Base-by-base conservation (phyloP, 2,329 filamentous ascomycete genomes). In the Pyrenochaeta sp. region DNA sequence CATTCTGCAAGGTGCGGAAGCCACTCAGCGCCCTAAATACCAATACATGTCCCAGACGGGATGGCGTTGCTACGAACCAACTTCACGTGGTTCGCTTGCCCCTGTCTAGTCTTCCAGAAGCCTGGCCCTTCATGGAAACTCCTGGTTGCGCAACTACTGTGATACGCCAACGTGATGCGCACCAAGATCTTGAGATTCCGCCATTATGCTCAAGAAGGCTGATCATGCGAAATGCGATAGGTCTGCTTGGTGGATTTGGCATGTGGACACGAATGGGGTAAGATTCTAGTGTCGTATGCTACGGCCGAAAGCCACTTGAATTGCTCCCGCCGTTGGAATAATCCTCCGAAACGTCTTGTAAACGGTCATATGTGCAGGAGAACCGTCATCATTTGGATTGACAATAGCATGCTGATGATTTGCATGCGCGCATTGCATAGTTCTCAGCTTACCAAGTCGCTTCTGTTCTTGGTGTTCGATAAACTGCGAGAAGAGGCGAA, bases 1-100 rank as follows among this genome's bases (percentile, higher is more conserved):
- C 36, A 13, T 22, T 30, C 4, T 30, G 18, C 30, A n/a, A 20
- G 21, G 26, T 28, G 24, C 15, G 17, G 15, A 34, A 7, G n/a
- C 13, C 11, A 17, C 14, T 15, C n/a, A 34, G 10, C 28, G 19
- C 29, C 15, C 28, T 15, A 18, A 27, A 13, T 19, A 13, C 35
- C 13, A 34, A 35, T 24, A 19, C 26, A 3, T 36, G 15, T 19
- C 31, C 27, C 32, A 31, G 44, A 36, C 41, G 28, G 44, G 31
- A 31, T 37, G 17, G 35, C 48, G 41, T 41, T 28, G 39, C 23
- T 34, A 24, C n/a, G n/a, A n/a, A n/a, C n/a, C n/a, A n/a, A n/a
- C 15, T 43, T 40, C 52, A 48, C 48, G 42, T 49, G 50, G 32
- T 24, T 54, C 55, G 50, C 50, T 52, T 48, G 34, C 39, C 49